Percentiles rank a stretch among this genome's conserved stretches.
Conservation (phyloP, 306 rosid species). For the Gynostemma pentaphyllum region DNA sequence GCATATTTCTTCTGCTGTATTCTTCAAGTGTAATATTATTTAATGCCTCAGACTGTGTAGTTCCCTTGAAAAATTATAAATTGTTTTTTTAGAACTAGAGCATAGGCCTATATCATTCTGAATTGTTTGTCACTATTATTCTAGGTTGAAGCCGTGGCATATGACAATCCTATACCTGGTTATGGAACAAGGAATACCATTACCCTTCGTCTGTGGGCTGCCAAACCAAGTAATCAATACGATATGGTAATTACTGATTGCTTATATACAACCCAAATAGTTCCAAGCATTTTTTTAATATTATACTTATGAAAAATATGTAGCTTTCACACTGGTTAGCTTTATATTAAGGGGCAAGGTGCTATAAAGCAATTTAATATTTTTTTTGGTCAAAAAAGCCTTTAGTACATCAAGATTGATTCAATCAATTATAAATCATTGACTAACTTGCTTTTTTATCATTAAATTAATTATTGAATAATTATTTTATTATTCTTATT, state of each 20-base stretch:
- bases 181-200: constrained; percentile 65
- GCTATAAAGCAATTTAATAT: too few relatives aligned
- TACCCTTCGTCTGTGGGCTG: constrained; percentile 72
- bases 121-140: constrained; percentile 13
- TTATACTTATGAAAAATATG: not conserved
- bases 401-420: too few relatives aligned
- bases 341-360: too few relatives aligned
- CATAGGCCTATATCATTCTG: constrained; percentile 16
- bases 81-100: constrained; percentile 10
- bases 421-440: too few relatives aligned
- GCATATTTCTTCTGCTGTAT: not conserved
- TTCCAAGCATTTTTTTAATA: not conserved
- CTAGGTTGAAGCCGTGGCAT: constrained; percentile 78
- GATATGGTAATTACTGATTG: constrained; percentile 36
- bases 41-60: not conserved
- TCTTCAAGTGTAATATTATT: too few relatives aligned
- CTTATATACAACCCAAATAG: not conserved
- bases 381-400: too few relatives aligned
- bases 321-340: not conserved
- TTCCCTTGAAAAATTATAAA: not conserved
- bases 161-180: constrained; percentile 75
- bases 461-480: too few relatives aligned
- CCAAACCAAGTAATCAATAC: constrained; percentile 52
- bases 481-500: too few relatives aligned
- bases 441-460: too few relatives aligned